phyloP scores from a whole-genome alignment of 208 protist species.

The Angomonas deanei region DNA sequence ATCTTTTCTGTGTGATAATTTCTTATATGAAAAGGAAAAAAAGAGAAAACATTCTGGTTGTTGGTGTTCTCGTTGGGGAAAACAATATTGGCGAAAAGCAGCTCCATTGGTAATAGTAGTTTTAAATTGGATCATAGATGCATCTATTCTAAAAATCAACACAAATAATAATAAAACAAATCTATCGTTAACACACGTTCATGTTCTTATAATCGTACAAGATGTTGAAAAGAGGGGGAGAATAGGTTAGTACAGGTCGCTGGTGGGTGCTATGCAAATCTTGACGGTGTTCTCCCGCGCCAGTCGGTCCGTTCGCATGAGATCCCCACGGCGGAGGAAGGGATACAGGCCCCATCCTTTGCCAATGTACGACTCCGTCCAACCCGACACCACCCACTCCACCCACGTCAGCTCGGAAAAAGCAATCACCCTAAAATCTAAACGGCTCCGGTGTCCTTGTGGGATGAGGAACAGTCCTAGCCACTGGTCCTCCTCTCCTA shows the following conservation, averaged over 20 bases:
- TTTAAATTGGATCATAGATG: not conserved
- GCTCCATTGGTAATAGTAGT: too few relatives aligned
- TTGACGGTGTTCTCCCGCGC: constrained; percentile 64
- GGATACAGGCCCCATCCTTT: constrained; percentile 70
- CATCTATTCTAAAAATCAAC: not conserved
- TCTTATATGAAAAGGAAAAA: not conserved
- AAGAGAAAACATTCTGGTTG: too few relatives aligned
- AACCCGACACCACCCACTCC: constrained; percentile 64
- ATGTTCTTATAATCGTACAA: not conserved
- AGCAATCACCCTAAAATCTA: constrained; percentile 69
- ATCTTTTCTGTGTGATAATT: too few relatives aligned
- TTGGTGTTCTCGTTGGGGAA: too few relatives aligned
- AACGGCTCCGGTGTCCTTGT: constrained; percentile 34
- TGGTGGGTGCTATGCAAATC: constrained; percentile 60
- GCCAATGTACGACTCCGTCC: constrained; percentile 39
- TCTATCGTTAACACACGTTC: not conserved
- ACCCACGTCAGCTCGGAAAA: constrained; percentile 65
- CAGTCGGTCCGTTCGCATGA: constrained; percentile 63
- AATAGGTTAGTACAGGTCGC: constrained; percentile 45
- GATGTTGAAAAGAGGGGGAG: too few relatives aligned
- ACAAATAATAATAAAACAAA: constrained; percentile 1
- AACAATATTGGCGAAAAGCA: too few relatives aligned
- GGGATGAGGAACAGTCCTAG: constrained; percentile 68
- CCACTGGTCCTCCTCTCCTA: constrained; percentile 30
- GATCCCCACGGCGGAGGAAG: constrained; percentile 48